Conservation (phyloP, 2,329 filamentous ascomycete genomes). For the Ophiostoma tasmaniense region DNA sequence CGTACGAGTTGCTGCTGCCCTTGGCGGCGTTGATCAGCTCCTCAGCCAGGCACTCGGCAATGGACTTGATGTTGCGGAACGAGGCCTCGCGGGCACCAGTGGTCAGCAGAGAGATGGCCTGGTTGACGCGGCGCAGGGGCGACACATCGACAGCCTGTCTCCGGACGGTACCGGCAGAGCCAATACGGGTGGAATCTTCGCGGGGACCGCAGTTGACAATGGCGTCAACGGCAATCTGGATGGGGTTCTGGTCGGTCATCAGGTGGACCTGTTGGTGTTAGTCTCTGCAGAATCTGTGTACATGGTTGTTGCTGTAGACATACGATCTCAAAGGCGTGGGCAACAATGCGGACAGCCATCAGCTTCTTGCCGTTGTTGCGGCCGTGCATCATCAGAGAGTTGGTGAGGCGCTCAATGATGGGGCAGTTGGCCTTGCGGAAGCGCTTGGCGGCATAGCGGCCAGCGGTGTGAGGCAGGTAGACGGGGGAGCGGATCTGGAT, state of each 20-base stretch:
- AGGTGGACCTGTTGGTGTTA: constrained; percentile 72
- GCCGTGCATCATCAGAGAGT: constrained; percentile 99
- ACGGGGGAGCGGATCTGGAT: constrained; percentile 98
- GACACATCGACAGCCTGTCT: constrained; percentile 99
- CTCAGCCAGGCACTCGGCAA: constrained; percentile 98
- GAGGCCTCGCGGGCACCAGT: constrained; percentile 97
- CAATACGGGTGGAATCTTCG: constrained; percentile 99
- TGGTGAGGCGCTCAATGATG: constrained; percentile 99
- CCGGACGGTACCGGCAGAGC: constrained; percentile 98
- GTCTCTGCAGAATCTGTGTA: not conserved
- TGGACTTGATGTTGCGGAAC: constrained; percentile 99
- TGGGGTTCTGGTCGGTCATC: constrained; percentile 99
- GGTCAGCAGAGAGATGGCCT: constrained; percentile 97
- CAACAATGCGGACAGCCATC: constrained; percentile 98
- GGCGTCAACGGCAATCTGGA: constrained; percentile 98
- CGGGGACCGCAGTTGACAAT: constrained; percentile 99
- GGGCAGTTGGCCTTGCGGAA: constrained; percentile 99
- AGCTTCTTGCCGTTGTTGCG: constrained; percentile 99
- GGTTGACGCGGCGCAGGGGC: constrained; percentile 98
- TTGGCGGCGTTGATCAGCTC: constrained; percentile 99
- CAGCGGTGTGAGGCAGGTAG: constrained; percentile 98
- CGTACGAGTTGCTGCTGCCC: constrained; percentile 99
- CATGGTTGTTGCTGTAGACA: constrained; percentile 14
- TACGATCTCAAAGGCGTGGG: constrained; percentile 99
- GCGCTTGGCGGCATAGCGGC: constrained; percentile 97